Percentiles rank a stretch among this genome's conserved stretches.
These are phyloP conservation scores for Pythium phragmiticola DNA, from an alignment of 352 stramenopile genomes.

Conservation along the genomic window DNA sequence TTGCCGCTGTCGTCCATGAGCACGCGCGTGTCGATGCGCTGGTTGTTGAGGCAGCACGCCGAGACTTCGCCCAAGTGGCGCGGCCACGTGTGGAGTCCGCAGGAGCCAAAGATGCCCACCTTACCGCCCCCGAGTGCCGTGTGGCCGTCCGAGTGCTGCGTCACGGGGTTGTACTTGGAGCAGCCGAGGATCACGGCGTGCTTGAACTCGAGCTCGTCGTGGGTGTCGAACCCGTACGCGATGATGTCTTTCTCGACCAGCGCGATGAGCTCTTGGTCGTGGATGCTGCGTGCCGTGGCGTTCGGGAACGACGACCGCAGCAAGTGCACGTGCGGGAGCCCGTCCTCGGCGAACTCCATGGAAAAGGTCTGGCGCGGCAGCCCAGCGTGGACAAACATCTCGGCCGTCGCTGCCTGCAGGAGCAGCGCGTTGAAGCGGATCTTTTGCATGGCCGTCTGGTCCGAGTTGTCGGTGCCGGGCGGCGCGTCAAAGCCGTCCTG, in stretches of 20 bases:
- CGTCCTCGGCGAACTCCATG: slow-evolving; percentile 46
- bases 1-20: slow-evolving; percentile 67
- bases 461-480: slow-evolving; percentile 47
- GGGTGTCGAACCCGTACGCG: slow-evolving; percentile 30
- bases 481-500: slow-evolving; percentile 60
- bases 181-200: slow-evolving; percentile 73
- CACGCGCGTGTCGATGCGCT: slow-evolving; percentile 39
- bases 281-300: slow-evolving; percentile 38
- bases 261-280: slow-evolving; percentile 60
- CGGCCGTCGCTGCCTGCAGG: slow-evolving; percentile 51
- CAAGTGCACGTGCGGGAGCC: slow-evolving; percentile 50
- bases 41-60: slow-evolving; percentile 54
- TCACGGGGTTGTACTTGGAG: slow-evolving; percentile 53
- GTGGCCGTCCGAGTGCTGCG: slow-evolving; percentile 52
- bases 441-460: slow-evolving; percentile 43
- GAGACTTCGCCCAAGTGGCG: slow-evolving; percentile 46
- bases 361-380: slow-evolving; percentile 49
- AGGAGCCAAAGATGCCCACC: slow-evolving; percentile 68
- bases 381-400: slow-evolving; percentile 47
- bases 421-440: slow-evolving; percentile 61
- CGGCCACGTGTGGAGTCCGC: slow-evolving; percentile 65
- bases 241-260: slow-evolving; percentile 56
- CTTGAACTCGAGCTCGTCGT: slow-evolving; percentile 44
- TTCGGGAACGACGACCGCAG: slow-evolving; percentile 60
- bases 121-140: slow-evolving; percentile 54